Percentiles rank a stretch among this genome's conserved stretches.
Conservation (phyloP, 169 alveolate species). For the Nephromyces sp. region DNA sequence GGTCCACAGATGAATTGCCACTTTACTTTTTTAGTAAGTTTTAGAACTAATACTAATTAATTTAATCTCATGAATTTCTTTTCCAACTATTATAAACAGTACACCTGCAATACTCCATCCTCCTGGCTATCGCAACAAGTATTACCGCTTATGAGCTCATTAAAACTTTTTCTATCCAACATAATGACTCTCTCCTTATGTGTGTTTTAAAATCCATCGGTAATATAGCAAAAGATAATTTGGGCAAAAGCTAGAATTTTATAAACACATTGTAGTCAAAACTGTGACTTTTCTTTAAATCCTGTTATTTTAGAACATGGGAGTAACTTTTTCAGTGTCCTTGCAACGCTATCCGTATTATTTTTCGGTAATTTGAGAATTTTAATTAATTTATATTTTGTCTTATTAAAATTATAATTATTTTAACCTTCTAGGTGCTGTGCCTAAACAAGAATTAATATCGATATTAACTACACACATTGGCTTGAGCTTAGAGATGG, state of each 20-base stretch:
- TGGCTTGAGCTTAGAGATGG: neutral
- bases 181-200: too few relatives aligned
- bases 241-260: too few relatives aligned
- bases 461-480: neutral
- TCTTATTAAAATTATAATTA: neutral
- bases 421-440: neutral
- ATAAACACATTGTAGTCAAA: neutral
- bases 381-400: neutral
- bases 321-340: neutral
- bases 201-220: too few relatives aligned
- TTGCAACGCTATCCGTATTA: neutral
- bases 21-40: neutral
- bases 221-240: too few relatives aligned
- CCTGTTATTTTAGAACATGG: neutral
- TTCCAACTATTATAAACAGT: neutral
- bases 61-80: neutral
- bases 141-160: neutral
- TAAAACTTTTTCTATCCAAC: neutral
- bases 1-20: neutral
- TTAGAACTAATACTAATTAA: neutral
- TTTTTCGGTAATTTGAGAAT: neutral
- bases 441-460: neutral
- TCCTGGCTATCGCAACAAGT: neutral
- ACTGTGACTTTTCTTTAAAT: neutral
- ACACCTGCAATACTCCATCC: neutral